These are phyloP conservation scores for Trichoderma breve DNA, from an alignment of 2,329 filamentous ascomycete genomes.

Conservation along the genomic window DNA sequence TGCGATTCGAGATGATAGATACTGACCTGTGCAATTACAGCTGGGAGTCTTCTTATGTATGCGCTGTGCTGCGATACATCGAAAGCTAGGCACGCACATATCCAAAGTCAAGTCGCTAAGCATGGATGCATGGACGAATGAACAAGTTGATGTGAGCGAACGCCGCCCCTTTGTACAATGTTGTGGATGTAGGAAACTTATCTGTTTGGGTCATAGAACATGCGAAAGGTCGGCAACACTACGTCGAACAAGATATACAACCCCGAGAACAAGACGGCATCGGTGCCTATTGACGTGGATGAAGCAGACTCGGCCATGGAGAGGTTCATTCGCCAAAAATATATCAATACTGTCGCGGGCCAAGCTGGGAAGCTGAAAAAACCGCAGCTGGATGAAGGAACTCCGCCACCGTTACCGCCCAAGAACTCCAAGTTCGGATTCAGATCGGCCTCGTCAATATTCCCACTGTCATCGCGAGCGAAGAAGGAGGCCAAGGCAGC, in stretches of 20 bases:
- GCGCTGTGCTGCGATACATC: slow-evolving; percentile 92
- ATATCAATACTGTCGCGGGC: slow-evolving; percentile 59
- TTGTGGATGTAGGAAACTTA: background rate
- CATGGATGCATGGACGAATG: slow-evolving; percentile 96
- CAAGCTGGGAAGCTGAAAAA: slow-evolving; percentile 43
- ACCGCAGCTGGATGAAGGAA: slow-evolving; percentile 55
- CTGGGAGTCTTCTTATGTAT: slow-evolving; percentile 96
- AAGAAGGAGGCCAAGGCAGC: slow-evolving; percentile 50
- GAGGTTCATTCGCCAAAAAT: slow-evolving; percentile 91
- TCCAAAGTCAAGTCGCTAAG: slow-evolving; percentile 98
- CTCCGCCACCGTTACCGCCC: slow-evolving; percentile 59
- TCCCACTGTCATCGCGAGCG: slow-evolving; percentile 60
- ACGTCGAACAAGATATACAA: slow-evolving; percentile 89
- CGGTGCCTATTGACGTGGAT: slow-evolving; percentile 85
- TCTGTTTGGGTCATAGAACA: slow-evolving; percentile 59
- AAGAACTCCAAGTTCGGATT: slow-evolving; percentile 62
- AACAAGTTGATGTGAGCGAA: slow-evolving; percentile 84
- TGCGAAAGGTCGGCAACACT: slow-evolving; percentile 87
- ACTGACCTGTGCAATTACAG: slow-evolving; percentile 43
- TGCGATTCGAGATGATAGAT: background rate
- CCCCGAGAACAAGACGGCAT: slow-evolving; percentile 74
- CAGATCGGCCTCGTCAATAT: slow-evolving; percentile 63
- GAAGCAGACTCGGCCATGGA: slow-evolving; percentile 95
- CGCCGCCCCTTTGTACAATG: background rate
- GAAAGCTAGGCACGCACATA: slow-evolving; percentile 95